Evolutionary conservation across 495 filamentous ascomycete species (phyloP), one percentile per base, ranked within the genome.

Genomic region (Daldinia childiae): DNA sequence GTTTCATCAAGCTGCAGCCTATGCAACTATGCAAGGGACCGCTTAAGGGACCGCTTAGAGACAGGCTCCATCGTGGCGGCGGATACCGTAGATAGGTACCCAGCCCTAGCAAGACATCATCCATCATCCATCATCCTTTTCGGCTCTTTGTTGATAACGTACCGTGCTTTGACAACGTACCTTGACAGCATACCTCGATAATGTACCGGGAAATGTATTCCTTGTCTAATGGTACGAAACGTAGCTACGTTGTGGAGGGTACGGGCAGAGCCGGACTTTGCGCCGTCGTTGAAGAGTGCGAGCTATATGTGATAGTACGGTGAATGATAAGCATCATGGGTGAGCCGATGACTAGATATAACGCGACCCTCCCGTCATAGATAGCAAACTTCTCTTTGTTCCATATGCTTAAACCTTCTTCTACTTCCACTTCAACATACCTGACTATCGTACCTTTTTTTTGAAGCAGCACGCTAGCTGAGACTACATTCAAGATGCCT

Each of bases 401-500:
- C 62, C 27, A 30, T 62, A 73, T 66, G 9, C 14, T 24, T 30
- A 45, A 54, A 51, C 71, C 19, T 61, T 58, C 32, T 9, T 45
- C n/a, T 41, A 50, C 17, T 50, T 9, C 30, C 51, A 45, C 50
- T 57, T 61, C 50, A 21, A 54, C 54, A 4, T 36, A 34, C 14
- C 5, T 11, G 24, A 52, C 26, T 56, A 34, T 17, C 14, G 4
- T 48, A 24, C 9, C 9, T 11, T 48, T 52, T 52, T 67, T 61
- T 58, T 56, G 45, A 55, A 62, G 4, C 24, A 62, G 19, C 27
- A 29, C 45, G 17, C 4, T 34, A 64, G 8, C 45, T 21, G 15
- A 17, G 12, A 36, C 34, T 36, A 58, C 29, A 63, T 62, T 50
- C 82, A 88, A 75, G 75, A 91, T 92, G 90, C 83, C 87, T 80